Percentiles rank a stretch among this genome's conserved stretches.
Evolutionary conservation across 2,329 filamentous ascomycete species (phyloP).

Genomic region (Coleophoma eucalyptorum): DNA sequence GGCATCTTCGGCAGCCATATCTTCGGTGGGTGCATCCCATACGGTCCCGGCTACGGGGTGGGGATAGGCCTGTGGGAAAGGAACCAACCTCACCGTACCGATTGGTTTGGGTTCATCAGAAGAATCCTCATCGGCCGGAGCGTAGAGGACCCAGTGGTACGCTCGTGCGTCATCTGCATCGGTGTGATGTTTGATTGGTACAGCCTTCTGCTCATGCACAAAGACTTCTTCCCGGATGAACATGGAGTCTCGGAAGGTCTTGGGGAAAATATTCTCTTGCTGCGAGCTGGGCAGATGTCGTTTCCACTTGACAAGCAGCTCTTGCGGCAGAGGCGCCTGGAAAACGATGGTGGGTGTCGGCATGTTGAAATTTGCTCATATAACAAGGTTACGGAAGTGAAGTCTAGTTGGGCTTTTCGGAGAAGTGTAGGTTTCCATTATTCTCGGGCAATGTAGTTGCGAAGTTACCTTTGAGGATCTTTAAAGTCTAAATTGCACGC

Average conservation of each 20-base stretch:
- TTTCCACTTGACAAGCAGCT: slow-evolving; percentile 8
- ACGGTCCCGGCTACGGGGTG: slow-evolving; percentile 50
- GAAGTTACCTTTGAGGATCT: no score
- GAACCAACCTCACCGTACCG: slow-evolving; percentile 51
- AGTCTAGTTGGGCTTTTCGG: no score
- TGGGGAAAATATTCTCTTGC: slow-evolving; percentile 36
- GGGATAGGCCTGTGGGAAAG: slow-evolving; percentile 48
- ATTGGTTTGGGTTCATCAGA: slow-evolving; percentile 10
- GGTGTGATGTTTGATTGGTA: slow-evolving; percentile 63
- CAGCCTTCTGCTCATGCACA: slow-evolving; percentile 47
- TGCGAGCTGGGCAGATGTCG: slow-evolving; percentile 1
- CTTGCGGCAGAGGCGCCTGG: slow-evolving; percentile 4
- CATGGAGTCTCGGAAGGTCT: slow-evolving; percentile 58
- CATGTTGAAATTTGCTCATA: background rate
- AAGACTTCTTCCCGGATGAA: slow-evolving; percentile 55
- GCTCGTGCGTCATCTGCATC: slow-evolving; percentile 75
- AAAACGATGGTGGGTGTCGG: background rate
- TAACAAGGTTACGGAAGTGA: background rate
- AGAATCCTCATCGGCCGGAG: background rate
- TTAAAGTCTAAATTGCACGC: no score
- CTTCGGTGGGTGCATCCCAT: slow-evolving; percentile 16
- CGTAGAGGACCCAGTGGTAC: slow-evolving; percentile 68
- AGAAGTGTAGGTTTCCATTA: no score
- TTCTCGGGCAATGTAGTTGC: no score
- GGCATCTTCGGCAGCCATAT: background rate